Conservation (phyloP, 1,284 basidiomycete species). For the Puccinia coronata region DNA sequence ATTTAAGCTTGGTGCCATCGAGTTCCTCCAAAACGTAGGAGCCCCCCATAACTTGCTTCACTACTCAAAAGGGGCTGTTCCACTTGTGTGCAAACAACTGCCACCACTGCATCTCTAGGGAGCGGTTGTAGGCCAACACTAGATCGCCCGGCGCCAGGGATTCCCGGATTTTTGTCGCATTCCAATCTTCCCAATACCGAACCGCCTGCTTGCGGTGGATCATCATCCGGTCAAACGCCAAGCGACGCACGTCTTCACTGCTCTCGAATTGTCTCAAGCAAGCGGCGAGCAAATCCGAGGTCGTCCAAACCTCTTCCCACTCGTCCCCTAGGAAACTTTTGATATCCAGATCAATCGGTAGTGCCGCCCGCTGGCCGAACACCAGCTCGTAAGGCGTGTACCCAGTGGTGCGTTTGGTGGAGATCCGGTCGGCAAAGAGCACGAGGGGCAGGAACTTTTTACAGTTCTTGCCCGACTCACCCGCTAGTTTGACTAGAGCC, state of each 20-base stretch:
- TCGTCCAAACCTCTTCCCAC: constrained; percentile 1
- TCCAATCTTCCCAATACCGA: neutral
- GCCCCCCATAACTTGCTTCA: neutral
- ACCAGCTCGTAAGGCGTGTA: neutral
- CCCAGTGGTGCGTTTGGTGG: neutral
- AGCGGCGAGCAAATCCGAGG: neutral
- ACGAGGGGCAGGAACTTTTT: neutral
- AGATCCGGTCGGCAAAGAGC: neutral
- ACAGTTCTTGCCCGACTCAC: neutral
- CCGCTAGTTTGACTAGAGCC: neutral
- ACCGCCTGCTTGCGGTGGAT: neutral
- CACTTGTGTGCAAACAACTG: constrained; percentile 9
- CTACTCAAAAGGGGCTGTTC: constrained; percentile 12
- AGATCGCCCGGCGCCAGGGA: neutral
- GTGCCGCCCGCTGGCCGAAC: neutral
- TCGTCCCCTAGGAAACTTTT: neutral
- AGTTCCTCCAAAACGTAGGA: constrained; percentile 10
- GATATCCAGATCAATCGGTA: constrained; percentile 15
- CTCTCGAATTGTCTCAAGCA: neutral
- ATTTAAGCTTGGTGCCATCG: neutral
- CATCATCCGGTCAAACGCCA: neutral
- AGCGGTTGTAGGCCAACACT: constrained; percentile 17
- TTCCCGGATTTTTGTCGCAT: neutral
- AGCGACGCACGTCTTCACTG: neutral
- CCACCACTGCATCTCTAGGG: constrained; percentile 15